These are phyloP conservation scores for Hypoxylon sp. DNA, from an alignment of 2,329 filamentous ascomycete species.

Conservation along the genomic window DNA sequence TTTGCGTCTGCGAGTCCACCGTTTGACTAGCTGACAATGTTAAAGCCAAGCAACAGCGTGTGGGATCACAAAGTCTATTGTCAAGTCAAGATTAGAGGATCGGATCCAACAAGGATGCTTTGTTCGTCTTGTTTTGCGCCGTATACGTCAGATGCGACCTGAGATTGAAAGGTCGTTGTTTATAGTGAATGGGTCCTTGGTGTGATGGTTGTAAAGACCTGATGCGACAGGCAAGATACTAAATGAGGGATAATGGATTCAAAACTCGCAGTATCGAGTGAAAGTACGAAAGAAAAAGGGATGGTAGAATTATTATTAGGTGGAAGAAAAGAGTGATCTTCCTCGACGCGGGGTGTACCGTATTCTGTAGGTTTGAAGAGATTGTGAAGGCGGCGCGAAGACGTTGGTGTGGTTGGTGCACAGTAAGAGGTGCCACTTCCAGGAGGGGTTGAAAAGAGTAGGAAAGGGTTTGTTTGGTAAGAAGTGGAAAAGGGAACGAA, in stretches of 20 bases:
- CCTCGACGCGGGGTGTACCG: conserved; percentile 17
- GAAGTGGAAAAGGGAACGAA: conserved; percentile 12
- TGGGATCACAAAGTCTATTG: conserved; percentile 1
- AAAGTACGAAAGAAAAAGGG: conserved; percentile 24
- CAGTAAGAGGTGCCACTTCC: conserved; percentile 26
- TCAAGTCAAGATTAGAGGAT: background rate
- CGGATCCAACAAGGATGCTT: conserved; percentile 4
- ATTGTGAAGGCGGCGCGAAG: conserved; percentile 16
- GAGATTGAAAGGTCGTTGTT: background rate
- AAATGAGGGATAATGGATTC: conserved; percentile 13
- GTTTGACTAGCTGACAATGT: background rate
- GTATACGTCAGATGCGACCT: conserved; percentile 2
- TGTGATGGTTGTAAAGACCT: background rate
- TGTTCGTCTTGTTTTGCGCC: conserved; percentile 6
- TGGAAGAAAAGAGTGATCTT: conserved; percentile 34
- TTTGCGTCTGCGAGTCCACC: background rate
- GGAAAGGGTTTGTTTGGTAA: conserved; percentile 12
- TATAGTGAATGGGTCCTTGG: background rate
- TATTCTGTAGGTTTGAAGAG: conserved; percentile 30
- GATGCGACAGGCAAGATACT: background rate
- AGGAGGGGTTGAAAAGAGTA: conserved; percentile 9
- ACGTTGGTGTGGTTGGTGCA: conserved; percentile 14
- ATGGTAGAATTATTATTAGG: conserved; percentile 21
- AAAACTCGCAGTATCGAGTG: conserved; percentile 12
- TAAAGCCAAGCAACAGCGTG: background rate